Evolutionary conservation across 768 basidiomycete genomes (phyloP).

Genomic region (Gloeostereum incarnatum): DNA sequence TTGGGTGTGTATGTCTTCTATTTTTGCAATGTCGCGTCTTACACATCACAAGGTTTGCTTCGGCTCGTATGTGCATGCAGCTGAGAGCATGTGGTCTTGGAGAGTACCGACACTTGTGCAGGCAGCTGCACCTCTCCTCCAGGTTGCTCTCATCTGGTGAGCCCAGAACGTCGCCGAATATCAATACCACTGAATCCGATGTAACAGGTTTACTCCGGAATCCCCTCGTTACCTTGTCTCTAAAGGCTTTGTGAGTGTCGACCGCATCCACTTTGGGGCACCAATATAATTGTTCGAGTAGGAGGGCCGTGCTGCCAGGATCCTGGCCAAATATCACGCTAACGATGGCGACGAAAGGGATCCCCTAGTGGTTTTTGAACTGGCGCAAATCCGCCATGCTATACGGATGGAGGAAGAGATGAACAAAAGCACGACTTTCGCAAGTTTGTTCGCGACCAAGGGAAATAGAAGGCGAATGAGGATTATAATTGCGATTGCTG

Average conservation of each 20-base stretch:
- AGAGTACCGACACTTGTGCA: constrained; percentile 58
- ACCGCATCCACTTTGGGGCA: not conserved
- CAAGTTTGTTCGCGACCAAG: constrained; percentile 44
- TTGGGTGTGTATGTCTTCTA: constrained; percentile 20
- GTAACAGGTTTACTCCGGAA: constrained; percentile 52
- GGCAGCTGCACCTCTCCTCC: constrained; percentile 45
- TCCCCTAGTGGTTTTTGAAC: constrained; percentile 45
- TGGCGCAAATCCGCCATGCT: constrained; percentile 65
- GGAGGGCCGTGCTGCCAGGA: constrained; percentile 48
- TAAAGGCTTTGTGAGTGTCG: constrained; percentile 39
- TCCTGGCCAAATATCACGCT: constrained; percentile 70
- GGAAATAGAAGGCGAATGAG: constrained; percentile 65
- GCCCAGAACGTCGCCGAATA: constrained; percentile 4
- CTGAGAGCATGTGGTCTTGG: constrained; percentile 47
- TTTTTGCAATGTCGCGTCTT: not conserved
- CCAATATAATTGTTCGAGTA: constrained; percentile 11
- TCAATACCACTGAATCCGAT: not conserved
- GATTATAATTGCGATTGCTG: constrained; percentile 54
- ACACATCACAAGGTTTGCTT: constrained; percentile 25
- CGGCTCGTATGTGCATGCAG: constrained; percentile 26
- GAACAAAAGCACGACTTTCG: constrained; percentile 36
- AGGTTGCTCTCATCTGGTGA: constrained; percentile 45
- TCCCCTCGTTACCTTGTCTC: constrained; percentile 60
- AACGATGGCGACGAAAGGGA: constrained; percentile 48
- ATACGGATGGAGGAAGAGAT: constrained; percentile 53